Percentiles rank a stretch among this genome's conserved stretches.
Evolutionary conservation across 306 rosid genomes (phyloP).

Genomic region (Senna tora): DNA sequence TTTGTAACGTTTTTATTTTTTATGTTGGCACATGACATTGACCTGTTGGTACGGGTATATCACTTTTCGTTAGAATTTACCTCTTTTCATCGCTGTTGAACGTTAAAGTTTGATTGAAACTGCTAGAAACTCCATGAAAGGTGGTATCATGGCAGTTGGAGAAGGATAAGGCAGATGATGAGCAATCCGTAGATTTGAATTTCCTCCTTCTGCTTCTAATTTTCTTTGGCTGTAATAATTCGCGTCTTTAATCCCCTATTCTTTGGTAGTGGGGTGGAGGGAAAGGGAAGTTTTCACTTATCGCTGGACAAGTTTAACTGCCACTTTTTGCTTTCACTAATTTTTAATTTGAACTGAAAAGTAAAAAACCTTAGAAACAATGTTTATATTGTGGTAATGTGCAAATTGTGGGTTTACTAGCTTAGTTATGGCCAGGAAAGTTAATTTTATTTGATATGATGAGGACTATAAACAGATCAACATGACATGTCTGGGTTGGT

Average conservation of each 20-base stretch:
- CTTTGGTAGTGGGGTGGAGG: not conserved
- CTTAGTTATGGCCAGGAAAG: constrained; percentile 21
- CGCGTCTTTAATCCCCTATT: not conserved
- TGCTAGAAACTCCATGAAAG: not conserved
- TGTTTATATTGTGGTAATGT: not conserved
- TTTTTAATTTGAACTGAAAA: constrained; percentile 1
- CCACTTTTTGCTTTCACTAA: not conserved
- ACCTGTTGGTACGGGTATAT: not conserved
- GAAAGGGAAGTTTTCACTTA: not conserved
- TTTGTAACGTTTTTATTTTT: not conserved
- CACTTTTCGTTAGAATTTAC: not conserved
- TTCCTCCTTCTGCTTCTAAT: not conserved
- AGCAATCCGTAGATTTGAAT: not conserved
- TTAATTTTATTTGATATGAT: not conserved
- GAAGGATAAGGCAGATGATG: constrained; percentile 3
- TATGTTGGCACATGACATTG: not conserved
- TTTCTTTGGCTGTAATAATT: not conserved
- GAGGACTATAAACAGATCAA: too few species aligned
- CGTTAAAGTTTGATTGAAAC: not conserved
- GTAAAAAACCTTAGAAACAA: not conserved
- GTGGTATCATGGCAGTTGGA: constrained; percentile 6
- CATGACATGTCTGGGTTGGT: too few species aligned
- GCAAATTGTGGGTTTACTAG: constrained; percentile 2
- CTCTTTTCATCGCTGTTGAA: not conserved
- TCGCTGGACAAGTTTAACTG: constrained; percentile 3